Evolutionary conservation across 192 early-diverging fungal genomes (phyloP).

Genomic region (Linderina pennispora): DNA sequence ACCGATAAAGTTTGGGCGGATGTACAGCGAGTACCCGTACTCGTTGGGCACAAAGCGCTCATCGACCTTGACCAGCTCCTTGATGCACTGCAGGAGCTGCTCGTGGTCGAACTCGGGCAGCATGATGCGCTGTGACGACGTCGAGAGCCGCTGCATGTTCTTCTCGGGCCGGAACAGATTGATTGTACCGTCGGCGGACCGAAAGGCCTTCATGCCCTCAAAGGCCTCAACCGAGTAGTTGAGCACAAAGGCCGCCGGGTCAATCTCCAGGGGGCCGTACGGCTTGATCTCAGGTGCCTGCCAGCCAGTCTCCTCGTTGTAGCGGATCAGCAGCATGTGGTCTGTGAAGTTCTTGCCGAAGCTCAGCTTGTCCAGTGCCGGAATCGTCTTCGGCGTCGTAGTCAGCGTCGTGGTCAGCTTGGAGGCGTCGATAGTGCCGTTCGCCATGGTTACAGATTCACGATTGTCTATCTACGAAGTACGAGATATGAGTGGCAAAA

Average conservation of each 20-base stretch:
- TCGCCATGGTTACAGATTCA: conserved; percentile 14
- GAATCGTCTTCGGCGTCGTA: conserved; percentile 17
- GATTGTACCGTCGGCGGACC: conserved; percentile 79
- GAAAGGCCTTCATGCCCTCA: conserved; percentile 91
- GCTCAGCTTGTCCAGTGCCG: conserved; percentile 46
- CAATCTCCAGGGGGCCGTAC: conserved; percentile 74
- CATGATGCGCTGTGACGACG: conserved; percentile 77
- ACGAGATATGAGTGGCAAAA: too few species aligned
- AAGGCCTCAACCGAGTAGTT: conserved; percentile 95
- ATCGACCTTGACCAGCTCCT: conserved; percentile 76
- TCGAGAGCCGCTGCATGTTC: conserved; percentile 90
- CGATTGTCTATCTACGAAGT: too few species aligned
- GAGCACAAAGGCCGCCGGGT: conserved; percentile 84
- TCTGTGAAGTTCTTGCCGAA: conserved; percentile 93
- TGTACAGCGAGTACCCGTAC: conserved; percentile 89
- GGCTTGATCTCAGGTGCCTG: conserved; percentile 76
- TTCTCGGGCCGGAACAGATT: conserved; percentile 93
- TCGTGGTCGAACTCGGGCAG: conserved; percentile 80
- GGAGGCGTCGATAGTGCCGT: conserved; percentile 34
- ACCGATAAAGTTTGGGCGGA: conserved; percentile 94
- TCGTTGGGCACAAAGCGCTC: conserved; percentile 84
- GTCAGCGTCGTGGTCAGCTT: conserved; percentile 40
- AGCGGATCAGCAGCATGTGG: conserved; percentile 90
- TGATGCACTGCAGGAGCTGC: conserved; percentile 80
- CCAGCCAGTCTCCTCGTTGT: conserved; percentile 71